phyloP scores from a whole-genome alignment of 2,329 filamentous ascomycete species.

The Cercospora sesami region DNA sequence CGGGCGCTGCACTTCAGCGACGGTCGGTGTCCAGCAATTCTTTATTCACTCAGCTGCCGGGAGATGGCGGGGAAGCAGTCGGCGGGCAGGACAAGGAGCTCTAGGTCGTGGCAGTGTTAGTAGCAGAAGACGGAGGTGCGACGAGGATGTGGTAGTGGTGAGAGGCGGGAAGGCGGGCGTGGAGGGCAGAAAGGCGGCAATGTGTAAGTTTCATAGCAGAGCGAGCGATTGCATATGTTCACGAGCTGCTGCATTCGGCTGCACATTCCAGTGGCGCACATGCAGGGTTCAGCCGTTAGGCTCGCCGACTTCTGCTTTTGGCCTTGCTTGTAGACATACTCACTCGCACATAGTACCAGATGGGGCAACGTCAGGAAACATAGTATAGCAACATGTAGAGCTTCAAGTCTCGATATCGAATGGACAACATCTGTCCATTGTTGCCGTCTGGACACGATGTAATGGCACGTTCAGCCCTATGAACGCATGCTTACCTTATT shows the following conservation, averaged over 20 bases:
- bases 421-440: not conserved
- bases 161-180: not conserved
- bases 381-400: not conserved
- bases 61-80: not conserved
- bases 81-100: not conserved
- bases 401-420: not conserved
- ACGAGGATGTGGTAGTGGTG: not conserved
- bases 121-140: not conserved
- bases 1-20: not conserved
- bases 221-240: not conserved
- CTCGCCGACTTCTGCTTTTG: not conserved
- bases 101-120: not conserved
- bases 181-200: not conserved
- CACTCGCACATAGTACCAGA: not conserved
- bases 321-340: not conserved
- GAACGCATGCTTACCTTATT: slow-evolving; percentile 11
- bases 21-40: not conserved
- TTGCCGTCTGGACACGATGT: not conserved
- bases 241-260: not conserved
- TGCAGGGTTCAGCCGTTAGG: not conserved
- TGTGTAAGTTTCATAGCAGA: not conserved
- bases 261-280: not conserved
- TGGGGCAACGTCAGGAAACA: not conserved
- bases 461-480: slow-evolving; percentile 1
- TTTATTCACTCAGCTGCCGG: slow-evolving; percentile 9